Evolutionary conservation across 108 stramenopile species (phyloP).

Genomic region (Parietichytrium sp.): DNA sequence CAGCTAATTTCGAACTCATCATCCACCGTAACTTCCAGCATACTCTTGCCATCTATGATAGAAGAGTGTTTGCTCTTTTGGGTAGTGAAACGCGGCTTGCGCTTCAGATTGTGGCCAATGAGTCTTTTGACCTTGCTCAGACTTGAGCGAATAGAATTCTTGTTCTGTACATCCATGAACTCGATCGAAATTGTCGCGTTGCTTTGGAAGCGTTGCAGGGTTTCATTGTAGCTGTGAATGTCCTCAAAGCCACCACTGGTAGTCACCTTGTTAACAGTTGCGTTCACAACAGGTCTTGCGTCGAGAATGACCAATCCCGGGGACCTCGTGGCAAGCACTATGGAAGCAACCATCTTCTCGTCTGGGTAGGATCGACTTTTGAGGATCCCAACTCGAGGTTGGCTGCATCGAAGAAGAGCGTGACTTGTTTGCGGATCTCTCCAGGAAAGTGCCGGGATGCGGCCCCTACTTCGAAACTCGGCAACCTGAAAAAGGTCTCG

Average conservation of each 20-base stretch:
- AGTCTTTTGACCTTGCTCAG: constrained; percentile 27
- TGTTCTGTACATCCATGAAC: constrained; percentile 12
- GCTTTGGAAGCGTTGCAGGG: no score
- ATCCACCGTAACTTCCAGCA: not conserved
- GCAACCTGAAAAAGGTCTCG: not conserved
- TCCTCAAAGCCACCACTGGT: constrained; percentile 33
- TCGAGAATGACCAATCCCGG: constrained; percentile 9
- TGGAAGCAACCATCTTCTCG: not conserved
- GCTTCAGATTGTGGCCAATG: not conserved
- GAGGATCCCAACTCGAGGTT: not conserved
- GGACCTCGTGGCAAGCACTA: not conserved
- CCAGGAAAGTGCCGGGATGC: constrained; percentile 26
- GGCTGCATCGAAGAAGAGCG: not conserved
- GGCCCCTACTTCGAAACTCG: not conserved
- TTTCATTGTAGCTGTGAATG: constrained; percentile 11
- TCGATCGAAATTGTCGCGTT: constrained; percentile 6
- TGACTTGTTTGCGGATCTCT: not conserved
- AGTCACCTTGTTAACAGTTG: not conserved
- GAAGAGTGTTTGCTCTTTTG: no score
- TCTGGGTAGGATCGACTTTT: constrained; percentile 4
- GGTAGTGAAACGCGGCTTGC: not conserved
- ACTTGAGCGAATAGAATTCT: not conserved
- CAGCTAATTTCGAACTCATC: constrained; percentile 27
- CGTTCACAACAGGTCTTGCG: not conserved
- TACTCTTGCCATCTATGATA: not conserved